These are phyloP conservation scores for Tricholoma matsutake DNA, from an alignment of 768 basidiomycete species.

Conservation along the genomic window DNA sequence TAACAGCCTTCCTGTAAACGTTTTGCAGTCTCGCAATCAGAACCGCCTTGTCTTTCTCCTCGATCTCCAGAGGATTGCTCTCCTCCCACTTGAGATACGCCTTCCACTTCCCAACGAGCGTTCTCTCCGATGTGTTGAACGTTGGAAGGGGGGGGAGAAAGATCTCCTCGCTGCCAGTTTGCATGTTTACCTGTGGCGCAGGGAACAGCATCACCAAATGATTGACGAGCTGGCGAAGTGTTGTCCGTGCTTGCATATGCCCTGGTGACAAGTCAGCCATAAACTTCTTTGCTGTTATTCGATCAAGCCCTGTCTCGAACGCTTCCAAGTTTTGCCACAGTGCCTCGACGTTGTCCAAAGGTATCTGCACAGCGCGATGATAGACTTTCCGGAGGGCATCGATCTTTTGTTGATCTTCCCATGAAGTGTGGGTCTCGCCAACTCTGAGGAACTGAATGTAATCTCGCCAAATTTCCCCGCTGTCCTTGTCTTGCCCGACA, in stretches of 20 bases:
- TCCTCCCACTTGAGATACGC: slow-evolving; percentile 95
- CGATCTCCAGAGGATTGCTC: slow-evolving; percentile 88
- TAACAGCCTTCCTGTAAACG: slow-evolving; percentile 86
- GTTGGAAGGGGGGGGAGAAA: slow-evolving; percentile 70
- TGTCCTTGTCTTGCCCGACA: slow-evolving; percentile 89
- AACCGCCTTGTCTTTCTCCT: slow-evolving; percentile 70
- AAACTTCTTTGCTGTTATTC: slow-evolving; percentile 95
- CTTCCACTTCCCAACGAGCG: slow-evolving; percentile 84
- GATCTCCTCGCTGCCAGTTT: slow-evolving; percentile 40
- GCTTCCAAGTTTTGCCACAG: slow-evolving; percentile 94
- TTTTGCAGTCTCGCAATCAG: slow-evolving; percentile 71
- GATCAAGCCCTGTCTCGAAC: slow-evolving; percentile 87
- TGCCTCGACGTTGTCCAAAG: slow-evolving; percentile 87
- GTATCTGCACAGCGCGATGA: slow-evolving; percentile 91
- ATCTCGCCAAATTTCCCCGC: slow-evolving; percentile 90
- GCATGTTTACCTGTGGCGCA: slow-evolving; percentile 19
- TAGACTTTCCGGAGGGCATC: slow-evolving; percentile 89
- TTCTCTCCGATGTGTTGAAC: slow-evolving; percentile 69
- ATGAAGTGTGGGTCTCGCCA: slow-evolving; percentile 77
- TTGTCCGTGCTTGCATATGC: slow-evolving; percentile 93
- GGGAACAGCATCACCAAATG: slow-evolving; percentile 65
- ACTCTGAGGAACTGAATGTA: slow-evolving; percentile 87
- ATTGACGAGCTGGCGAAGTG: slow-evolving; percentile 75
- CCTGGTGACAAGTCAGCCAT: slow-evolving; percentile 88
- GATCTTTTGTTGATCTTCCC: slow-evolving; percentile 97